Conservation (phyloP, 1,284 basidiomycete species). For the Apiotrichum montevideense region DNA sequence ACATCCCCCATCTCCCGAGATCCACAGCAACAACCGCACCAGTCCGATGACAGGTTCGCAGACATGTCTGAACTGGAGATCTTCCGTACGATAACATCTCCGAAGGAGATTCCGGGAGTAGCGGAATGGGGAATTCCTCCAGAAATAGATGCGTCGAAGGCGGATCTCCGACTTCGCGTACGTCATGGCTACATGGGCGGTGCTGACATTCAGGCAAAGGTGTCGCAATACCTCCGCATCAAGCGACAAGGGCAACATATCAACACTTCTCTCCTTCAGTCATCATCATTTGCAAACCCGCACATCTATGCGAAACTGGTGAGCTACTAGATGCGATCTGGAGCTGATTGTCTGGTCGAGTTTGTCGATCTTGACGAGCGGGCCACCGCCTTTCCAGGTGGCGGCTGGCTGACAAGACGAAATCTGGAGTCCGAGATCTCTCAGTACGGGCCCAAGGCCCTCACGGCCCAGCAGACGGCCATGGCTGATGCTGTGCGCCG, state of each 20-base stretch:
- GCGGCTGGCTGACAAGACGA: slow-evolving; percentile 36
- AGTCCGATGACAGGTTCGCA: background rate
- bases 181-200: slow-evolving; percentile 57
- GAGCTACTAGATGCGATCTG: slow-evolving; percentile 3
- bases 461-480: slow-evolving; percentile 53
- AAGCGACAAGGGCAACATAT: slow-evolving; percentile 76
- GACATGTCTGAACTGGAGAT: slow-evolving; percentile 10
- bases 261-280: slow-evolving; percentile 85
- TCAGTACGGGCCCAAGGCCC: slow-evolving; percentile 25
- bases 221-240: slow-evolving; percentile 65
- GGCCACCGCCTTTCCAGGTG: slow-evolving; percentile 65
- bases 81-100: slow-evolving; percentile 2
- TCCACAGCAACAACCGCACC: too few species aligned
- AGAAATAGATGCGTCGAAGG: slow-evolving; percentile 53
- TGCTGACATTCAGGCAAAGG: slow-evolving; percentile 57
- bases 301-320: slow-evolving; percentile 81
- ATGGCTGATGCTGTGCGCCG: slow-evolving; percentile 57
- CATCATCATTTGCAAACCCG: slow-evolving; percentile 87
- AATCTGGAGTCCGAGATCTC: slow-evolving; percentile 23
- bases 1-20: background rate
- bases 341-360: slow-evolving; percentile 54
- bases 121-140: slow-evolving; percentile 71
- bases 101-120: slow-evolving; percentile 51
- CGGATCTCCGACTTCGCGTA: slow-evolving; percentile 61
- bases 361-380: slow-evolving; percentile 85